phyloP scores from a whole-genome alignment of 1,284 basidiomycete species.

The Cryptococcus sp. region DNA sequence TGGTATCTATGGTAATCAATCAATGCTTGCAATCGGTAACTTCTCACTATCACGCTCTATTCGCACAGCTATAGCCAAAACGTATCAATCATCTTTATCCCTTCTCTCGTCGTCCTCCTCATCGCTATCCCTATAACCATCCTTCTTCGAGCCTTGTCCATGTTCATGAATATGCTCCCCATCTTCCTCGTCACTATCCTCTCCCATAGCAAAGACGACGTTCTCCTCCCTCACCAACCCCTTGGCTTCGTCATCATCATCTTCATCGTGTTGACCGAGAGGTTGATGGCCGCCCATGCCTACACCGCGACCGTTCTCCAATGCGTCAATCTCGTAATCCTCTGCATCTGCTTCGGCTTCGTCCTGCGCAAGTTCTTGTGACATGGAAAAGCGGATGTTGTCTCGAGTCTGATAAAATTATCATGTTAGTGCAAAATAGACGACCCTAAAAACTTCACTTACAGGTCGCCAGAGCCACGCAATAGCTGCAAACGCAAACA shows the following conservation, averaged over 20 bases:
- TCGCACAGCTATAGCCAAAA: too few species aligned
- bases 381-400: constrained; percentile 75
- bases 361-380: constrained; percentile 62
- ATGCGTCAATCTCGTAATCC: constrained; percentile 84
- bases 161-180: constrained; percentile 17
- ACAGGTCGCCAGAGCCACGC: constrained; percentile 88
- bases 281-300: constrained; percentile 26
- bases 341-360: constrained; percentile 90
- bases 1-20: too few species aligned
- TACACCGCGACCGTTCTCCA: constrained; percentile 55
- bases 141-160: constrained; percentile 22
- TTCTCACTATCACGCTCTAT: too few species aligned
- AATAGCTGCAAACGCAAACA: constrained; percentile 75
- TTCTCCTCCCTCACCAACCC: constrained; percentile 62
- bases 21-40: too few species aligned
- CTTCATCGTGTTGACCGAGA: constrained; percentile 58
- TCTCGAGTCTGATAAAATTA: constrained; percentile 61
- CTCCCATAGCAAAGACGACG: constrained; percentile 82
- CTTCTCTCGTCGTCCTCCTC: constrained; percentile 14
- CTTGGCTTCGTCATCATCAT: constrained; percentile 45
- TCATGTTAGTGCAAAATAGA: constrained; percentile 7
- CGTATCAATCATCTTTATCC: constrained; percentile 2
- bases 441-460: constrained; percentile 12
- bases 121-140: constrained; percentile 24
- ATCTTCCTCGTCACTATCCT: constrained; percentile 67